phyloP scores from a whole-genome alignment of 306 rosid genomes.

The Corylus avellana region DNA sequence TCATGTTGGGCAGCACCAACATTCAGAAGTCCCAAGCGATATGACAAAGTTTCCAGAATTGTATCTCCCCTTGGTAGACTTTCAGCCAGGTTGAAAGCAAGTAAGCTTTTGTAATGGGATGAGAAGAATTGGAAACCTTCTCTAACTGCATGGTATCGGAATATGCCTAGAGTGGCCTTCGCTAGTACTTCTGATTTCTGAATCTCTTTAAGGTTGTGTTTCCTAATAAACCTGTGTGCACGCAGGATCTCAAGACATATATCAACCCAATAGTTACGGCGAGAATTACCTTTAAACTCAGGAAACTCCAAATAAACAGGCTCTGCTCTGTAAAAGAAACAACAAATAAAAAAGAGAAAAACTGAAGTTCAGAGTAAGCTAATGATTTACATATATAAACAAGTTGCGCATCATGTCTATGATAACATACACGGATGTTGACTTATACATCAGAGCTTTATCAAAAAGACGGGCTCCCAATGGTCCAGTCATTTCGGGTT shows the following conservation, averaged over 20 bases:
- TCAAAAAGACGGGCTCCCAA: slow-evolving; percentile 94
- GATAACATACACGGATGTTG: slow-evolving; percentile 72
- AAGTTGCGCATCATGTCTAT: slow-evolving; percentile 9
- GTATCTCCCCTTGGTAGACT: slow-evolving; percentile 86
- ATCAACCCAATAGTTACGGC: slow-evolving; percentile 93
- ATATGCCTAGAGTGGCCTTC: slow-evolving; percentile 71
- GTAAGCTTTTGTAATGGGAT: slow-evolving; percentile 73
- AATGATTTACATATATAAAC: slow-evolving; percentile 10
- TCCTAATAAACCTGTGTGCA: slow-evolving; percentile 68
- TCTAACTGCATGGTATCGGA: slow-evolving; percentile 72
- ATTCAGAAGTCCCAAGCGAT: slow-evolving; percentile 50
- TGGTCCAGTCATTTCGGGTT: slow-evolving; percentile 92
- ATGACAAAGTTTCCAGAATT: slow-evolving; percentile 72
- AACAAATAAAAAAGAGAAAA: slow-evolving; percentile 35
- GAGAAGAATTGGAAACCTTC: slow-evolving; percentile 69
- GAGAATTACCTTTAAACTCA: slow-evolving; percentile 81
- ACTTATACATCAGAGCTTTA: slow-evolving; percentile 92
- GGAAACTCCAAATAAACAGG: slow-evolving; percentile 93
- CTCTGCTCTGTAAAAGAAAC: slow-evolving; percentile 61
- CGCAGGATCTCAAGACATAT: slow-evolving; percentile 77
- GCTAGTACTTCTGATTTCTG: slow-evolving; percentile 77
- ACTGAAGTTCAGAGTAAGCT: slow-evolving; percentile 17
- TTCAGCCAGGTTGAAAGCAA: slow-evolving; percentile 85
- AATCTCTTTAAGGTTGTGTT: slow-evolving; percentile 54
- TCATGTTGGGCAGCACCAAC: slow-evolving; percentile 42